Evolutionary conservation across 495 filamentous ascomycete species (phyloP).

Genomic region (Recurvomyces mirabilis): DNA sequence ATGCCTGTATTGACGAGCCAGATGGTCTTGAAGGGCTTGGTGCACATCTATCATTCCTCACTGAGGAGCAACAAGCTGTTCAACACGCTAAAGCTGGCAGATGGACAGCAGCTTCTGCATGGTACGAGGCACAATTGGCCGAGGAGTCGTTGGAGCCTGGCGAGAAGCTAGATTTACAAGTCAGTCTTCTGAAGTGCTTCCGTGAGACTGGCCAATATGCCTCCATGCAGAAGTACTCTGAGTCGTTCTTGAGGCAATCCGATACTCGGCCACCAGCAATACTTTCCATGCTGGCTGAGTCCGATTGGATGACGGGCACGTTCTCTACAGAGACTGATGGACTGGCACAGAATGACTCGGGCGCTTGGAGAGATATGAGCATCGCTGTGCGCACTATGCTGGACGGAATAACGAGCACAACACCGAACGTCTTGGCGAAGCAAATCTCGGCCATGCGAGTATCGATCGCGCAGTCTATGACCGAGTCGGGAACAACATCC

Average conservation of each 20-base stretch:
- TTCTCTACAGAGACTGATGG: conserved; percentile 50
- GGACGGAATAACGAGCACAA: conserved; percentile 47
- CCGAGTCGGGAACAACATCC: conserved; percentile 60
- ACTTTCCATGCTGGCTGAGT: conserved; percentile 39
- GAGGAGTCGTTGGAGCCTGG: conserved; percentile 66
- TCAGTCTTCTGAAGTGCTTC: conserved; percentile 75
- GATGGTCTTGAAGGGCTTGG: conserved; percentile 95
- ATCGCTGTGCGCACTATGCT: conserved; percentile 65
- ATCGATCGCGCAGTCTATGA: conserved; percentile 60
- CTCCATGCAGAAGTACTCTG: conserved; percentile 19
- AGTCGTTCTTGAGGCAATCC: conserved; percentile 60
- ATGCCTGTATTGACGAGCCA: conserved; percentile 92
- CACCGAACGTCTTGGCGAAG: conserved; percentile 43
- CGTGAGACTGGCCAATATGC: conserved; percentile 44
- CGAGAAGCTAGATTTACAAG: too few relatives aligned
- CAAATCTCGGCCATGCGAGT: conserved; percentile 55
- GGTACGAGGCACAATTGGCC: conserved; percentile 83
- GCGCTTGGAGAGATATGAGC: conserved; percentile 61
- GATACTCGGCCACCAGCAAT: background rate
- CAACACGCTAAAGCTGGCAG: conserved; percentile 87
- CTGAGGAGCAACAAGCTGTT: conserved; percentile 82
- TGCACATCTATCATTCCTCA: conserved; percentile 63
- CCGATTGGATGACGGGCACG: conserved; percentile 69
- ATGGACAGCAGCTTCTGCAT: conserved; percentile 95
- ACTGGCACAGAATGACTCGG: too few relatives aligned